Evolutionary conservation across 805 yeast genomes (phyloP), one percentile per base, ranked within the genome.

Genomic region (Sugiyamaella smithiae): DNA sequence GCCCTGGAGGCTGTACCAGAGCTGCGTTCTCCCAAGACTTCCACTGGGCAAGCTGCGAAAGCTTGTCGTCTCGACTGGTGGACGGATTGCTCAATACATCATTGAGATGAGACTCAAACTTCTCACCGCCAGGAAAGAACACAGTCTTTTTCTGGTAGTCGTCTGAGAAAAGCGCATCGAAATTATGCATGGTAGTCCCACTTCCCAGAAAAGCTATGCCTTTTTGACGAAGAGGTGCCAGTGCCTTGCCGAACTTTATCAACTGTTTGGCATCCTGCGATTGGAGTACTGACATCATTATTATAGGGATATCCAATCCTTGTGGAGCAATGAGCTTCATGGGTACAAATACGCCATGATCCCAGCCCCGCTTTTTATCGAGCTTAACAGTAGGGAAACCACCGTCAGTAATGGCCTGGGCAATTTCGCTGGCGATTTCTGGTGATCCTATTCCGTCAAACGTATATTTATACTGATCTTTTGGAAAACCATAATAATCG

Each of bases 321-420:
- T 36, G 40, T 11, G 50, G 50, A 9, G 45, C 38, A 23, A 46
- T 46, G 12, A 46, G 37, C 29, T 29, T 28, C 40, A 46, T 9
- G 2, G 50, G 50, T 8, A 46, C 50, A 41, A 46, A 46, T 17
- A 46, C 50, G 8, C 50, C 50, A 40, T 46, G 50, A 32, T 46
- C 50, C 50, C 50, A 46, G 12, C 50, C 50, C 20, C 50, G 19
- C 25, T 40, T 32, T 26, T 26, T 32, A 20, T 46, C 50, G 19
- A 31, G 23, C 26, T 7, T 23, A 2, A 40, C 45, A 16, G 20
- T 29, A 3, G 24, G 3, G 26, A 29, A 46, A 12, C 50, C 50
- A 17, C 45, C 45, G 11, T 40, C 19, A 23, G 26, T 46, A 8
- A 46, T 6, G 5, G 45, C 26, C n/a, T 36, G 32, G 22, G 41